phyloP scores from a whole-genome alignment of 768 basidiomycete genomes.

The Trametes cingulata region DNA sequence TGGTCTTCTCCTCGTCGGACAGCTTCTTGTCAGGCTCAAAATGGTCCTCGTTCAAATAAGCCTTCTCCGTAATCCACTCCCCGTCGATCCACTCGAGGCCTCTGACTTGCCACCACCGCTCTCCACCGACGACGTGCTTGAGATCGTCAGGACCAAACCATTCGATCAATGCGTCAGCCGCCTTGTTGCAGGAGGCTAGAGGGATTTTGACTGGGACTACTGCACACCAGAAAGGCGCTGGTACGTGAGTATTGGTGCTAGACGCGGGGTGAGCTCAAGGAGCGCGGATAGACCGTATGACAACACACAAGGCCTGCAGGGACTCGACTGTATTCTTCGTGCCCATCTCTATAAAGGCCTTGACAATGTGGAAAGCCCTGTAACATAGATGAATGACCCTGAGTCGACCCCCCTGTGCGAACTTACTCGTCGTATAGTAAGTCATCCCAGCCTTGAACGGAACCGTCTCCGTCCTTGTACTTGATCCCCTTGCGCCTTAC shows the following conservation, averaged over 20 bases:
- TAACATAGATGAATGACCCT: not conserved
- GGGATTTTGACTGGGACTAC: constrained; percentile 61
- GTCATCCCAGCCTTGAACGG: constrained; percentile 54
- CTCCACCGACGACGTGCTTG: constrained; percentile 68
- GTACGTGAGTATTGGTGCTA: constrained; percentile 70
- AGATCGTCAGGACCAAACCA: constrained; percentile 75
- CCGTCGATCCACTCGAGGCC: constrained; percentile 68
- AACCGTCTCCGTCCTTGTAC: constrained; percentile 34
- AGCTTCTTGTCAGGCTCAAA: constrained; percentile 32
- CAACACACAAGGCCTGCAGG: constrained; percentile 60
- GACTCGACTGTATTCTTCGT: constrained; percentile 70
- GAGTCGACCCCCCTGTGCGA: not conserved
- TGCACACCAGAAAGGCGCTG: constrained; percentile 65
- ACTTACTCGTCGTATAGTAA: constrained; percentile 70
- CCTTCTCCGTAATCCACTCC: constrained; percentile 60
- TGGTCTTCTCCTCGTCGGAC: constrained; percentile 39
- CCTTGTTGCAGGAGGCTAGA: constrained; percentile 52
- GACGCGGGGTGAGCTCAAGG: not conserved
- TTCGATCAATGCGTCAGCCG: constrained; percentile 67
- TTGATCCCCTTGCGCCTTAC: constrained; percentile 44
- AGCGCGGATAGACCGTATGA: not conserved
- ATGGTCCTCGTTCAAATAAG: constrained; percentile 37
- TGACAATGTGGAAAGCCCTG: constrained; percentile 71
- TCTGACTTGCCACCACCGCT: constrained; percentile 83
- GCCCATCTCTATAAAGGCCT: constrained; percentile 67